Evolutionary conservation across 192 early-diverging fungal genomes (phyloP).

Genomic region (Coemansia biformis): DNA sequence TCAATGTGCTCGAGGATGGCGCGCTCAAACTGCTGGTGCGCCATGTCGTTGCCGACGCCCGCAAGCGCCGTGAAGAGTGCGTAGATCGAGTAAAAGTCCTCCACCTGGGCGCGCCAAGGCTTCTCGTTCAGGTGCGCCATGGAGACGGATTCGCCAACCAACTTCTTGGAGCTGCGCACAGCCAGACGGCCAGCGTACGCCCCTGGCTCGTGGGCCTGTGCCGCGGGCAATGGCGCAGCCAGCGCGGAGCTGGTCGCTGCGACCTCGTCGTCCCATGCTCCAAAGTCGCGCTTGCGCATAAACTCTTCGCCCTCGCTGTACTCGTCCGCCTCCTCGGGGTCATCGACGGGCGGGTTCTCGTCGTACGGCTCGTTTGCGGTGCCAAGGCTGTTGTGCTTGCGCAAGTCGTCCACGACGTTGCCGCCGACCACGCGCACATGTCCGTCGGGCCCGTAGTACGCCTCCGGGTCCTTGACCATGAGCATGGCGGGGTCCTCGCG

Average conservation of each 20-base stretch:
- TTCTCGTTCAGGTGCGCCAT: conserved; percentile 33
- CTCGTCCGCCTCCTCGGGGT: conserved; percentile 45
- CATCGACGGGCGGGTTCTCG: conserved; percentile 46
- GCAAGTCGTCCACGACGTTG: conserved; percentile 45
- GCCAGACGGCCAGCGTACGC: conserved; percentile 1
- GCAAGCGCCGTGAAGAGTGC: conserved; percentile 34
- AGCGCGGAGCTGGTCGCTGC: conserved; percentile 22
- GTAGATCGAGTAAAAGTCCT: conserved; percentile 41
- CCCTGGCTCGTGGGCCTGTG: too few relatives aligned
- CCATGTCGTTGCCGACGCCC: conserved; percentile 28
- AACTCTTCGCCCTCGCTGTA: conserved; percentile 47
- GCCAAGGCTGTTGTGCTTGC: conserved; percentile 38
- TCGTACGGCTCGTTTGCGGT: conserved; percentile 39
- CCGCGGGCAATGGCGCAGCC: not conserved
- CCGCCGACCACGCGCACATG: conserved; percentile 42
- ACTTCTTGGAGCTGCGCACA: conserved; percentile 14
- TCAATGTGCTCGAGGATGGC: conserved; percentile 40
- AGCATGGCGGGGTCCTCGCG: conserved; percentile 49
- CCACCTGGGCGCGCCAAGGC: conserved; percentile 37
- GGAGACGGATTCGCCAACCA: conserved; percentile 27
- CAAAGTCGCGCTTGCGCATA: conserved; percentile 45
- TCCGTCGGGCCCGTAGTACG: conserved; percentile 42
- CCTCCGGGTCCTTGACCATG: conserved; percentile 43
- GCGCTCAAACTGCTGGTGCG: conserved; percentile 40
- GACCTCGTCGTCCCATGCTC: conserved; percentile 13